Conservation (phyloP, 106 monocot genomes). For the Platanthera zijinensis region DNA sequence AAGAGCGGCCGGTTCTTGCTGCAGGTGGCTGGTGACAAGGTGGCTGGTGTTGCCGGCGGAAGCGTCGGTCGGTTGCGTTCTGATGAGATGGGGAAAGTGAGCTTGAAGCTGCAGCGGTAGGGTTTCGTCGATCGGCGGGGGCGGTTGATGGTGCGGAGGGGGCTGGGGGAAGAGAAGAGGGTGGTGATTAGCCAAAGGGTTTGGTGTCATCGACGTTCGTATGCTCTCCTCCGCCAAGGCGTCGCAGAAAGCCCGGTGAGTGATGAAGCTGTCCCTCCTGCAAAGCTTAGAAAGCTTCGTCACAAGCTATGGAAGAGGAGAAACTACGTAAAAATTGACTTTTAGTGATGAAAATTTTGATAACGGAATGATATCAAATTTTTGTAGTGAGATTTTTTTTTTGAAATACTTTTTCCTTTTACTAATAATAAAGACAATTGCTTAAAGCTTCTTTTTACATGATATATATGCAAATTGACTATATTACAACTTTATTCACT, state of each 20-base stretch:
- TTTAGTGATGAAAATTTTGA: too few species aligned
- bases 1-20: conserved; percentile 1
- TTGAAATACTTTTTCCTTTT: background rate
- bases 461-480: too few species aligned
- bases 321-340: background rate
- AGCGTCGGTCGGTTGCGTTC: background rate
- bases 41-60: background rate
- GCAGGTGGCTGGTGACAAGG: background rate
- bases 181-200: background rate
- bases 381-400: too few species aligned
- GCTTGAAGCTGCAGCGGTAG: conserved; percentile 8
- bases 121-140: background rate
- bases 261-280: conserved; percentile 85
- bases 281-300: conserved; percentile 1
- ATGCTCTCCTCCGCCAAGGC: conserved; percentile 62
- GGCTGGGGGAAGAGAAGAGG: conserved; percentile 8
- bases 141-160: conserved; percentile 3
- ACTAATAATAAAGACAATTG: background rate
- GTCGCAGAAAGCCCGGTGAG: conserved; percentile 80
- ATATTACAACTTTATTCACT: too few species aligned
- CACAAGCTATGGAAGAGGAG: background rate
- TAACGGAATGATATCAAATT: too few species aligned
- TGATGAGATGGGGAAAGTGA: conserved; percentile 7
- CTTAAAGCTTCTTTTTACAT: too few species aligned
- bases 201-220: conserved; percentile 5